Conservation (phyloP, 208 protist species). For the Borovskyia barvae region DNA sequence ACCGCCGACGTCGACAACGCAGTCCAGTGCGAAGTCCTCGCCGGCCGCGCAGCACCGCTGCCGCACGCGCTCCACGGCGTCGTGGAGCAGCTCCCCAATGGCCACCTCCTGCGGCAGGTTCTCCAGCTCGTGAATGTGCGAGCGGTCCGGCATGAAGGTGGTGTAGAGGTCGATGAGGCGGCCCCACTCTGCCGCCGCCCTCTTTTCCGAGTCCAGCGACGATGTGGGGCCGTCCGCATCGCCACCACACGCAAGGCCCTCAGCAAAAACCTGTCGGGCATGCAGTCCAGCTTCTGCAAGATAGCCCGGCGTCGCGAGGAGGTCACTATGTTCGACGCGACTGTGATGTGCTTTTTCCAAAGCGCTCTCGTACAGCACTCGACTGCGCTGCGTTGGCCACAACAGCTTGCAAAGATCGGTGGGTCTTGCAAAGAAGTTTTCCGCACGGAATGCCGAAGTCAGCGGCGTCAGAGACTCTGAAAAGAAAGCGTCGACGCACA, state of each 20-base stretch:
- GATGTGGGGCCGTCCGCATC: background rate
- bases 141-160: constrained; percentile 67
- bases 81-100: constrained; percentile 60
- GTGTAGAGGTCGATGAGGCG: constrained; percentile 68
- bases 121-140: constrained; percentile 75
- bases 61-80: constrained; percentile 9
- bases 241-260: too few species aligned
- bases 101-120: constrained; percentile 83
- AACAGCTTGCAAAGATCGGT: background rate
- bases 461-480: background rate
- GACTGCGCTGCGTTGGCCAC: constrained; percentile 6
- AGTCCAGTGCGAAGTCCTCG: constrained; percentile 20
- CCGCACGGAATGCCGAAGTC: background rate
- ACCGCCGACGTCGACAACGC: constrained; percentile 77
- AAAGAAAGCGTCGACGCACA: background rate
- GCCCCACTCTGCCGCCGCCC: constrained; percentile 20
- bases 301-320: constrained; percentile 11
- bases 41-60: background rate
- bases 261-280: constrained; percentile 2
- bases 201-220: background rate
- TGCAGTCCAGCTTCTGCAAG: constrained; percentile 17
- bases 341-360: constrained; percentile 1
- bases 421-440: constrained; percentile 6
- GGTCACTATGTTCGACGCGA: constrained; percentile 6
- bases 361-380: constrained; percentile 3